phyloP scores from a whole-genome alignment of 257 asterid genomes.

The Craterostigma plantagineum region DNA sequence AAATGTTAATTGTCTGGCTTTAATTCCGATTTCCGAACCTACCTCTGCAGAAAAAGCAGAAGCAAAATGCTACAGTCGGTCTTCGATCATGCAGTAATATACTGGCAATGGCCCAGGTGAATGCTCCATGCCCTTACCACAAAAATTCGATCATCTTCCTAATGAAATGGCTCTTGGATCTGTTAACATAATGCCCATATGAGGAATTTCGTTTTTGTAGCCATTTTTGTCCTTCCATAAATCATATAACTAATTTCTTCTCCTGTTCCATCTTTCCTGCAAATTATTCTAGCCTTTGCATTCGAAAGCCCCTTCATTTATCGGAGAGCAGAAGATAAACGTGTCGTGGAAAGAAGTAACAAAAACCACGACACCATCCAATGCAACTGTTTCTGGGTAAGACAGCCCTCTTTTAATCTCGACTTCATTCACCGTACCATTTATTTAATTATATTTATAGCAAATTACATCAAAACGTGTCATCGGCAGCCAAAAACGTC shows the following conservation, averaged over 20 bases:
- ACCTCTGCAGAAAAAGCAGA: slow-evolving; percentile 60
- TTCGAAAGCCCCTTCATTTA: slow-evolving; percentile 70
- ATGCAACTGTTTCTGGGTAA: slow-evolving; percentile 38
- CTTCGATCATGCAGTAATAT: slow-evolving; percentile 80
- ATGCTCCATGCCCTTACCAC: slow-evolving; percentile 2
- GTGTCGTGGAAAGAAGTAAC: slow-evolving; percentile 79
- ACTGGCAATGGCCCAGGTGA: slow-evolving; percentile 67
- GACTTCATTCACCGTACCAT: background rate
- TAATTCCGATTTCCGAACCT: slow-evolving; percentile 6
- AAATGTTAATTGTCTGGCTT: background rate
- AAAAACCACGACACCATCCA: slow-evolving; percentile 24
- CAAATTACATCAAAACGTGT: background rate
- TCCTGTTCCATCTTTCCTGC: background rate
- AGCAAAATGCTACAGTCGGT: slow-evolving; percentile 67
- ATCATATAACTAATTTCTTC: background rate
- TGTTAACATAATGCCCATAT: too few relatives aligned
- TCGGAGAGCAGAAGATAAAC: slow-evolving; percentile 58
- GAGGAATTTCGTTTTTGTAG: background rate
- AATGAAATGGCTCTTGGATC: too few relatives aligned
- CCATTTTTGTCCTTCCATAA: too few relatives aligned
- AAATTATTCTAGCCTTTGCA: slow-evolving; percentile 50
- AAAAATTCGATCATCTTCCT: too few relatives aligned
- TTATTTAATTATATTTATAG: background rate
- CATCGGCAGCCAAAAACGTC: slow-evolving; percentile 48
- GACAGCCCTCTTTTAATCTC: background rate